These are phyloP conservation scores for Yamadazyma takamatsuzukensis DNA, from an alignment of 805 yeast genomes.

Conservation along the genomic window DNA sequence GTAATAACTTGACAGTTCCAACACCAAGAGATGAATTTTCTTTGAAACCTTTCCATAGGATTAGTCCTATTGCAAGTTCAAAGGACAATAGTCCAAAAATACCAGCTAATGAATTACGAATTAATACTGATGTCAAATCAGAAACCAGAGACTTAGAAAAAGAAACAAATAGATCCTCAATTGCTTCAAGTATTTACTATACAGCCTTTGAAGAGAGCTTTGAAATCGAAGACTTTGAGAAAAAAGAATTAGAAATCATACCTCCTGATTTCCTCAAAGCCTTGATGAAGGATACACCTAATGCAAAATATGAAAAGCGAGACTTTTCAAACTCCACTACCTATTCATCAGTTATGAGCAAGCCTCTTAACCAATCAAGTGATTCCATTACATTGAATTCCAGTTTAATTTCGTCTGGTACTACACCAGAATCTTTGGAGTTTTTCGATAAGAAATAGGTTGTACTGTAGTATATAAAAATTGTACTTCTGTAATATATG, in stretches of 20 bases:
- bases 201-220: not conserved
- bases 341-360: slow-evolving; percentile 19
- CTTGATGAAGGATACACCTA: too few relatives aligned
- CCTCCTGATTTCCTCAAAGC: slow-evolving; percentile 1
- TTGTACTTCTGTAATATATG: too few relatives aligned
- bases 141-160: not conserved
- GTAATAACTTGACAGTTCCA: not conserved
- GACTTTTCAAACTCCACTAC: slow-evolving; percentile 15
- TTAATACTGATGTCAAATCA: too few relatives aligned
- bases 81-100: too few relatives aligned
- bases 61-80: too few relatives aligned
- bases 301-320: slow-evolving; percentile 10
- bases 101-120: too few relatives aligned
- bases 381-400: slow-evolving; percentile 9
- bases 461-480: too few relatives aligned
- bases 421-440: slow-evolving; percentile 17
- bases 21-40: slow-evolving; percentile 5
- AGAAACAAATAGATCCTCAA: not conserved
- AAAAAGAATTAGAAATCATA: not conserved
- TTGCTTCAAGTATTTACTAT: not conserved
- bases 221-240: not conserved
- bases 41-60: slow-evolving; percentile 12
- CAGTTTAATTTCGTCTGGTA: slow-evolving; percentile 9
- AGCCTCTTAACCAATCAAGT: slow-evolving; percentile 6
- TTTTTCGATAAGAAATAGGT: too few relatives aligned